Evolutionary conservation across 2,329 filamentous ascomycete genomes (phyloP).

Genomic region (Botrytis squamosa): DNA sequence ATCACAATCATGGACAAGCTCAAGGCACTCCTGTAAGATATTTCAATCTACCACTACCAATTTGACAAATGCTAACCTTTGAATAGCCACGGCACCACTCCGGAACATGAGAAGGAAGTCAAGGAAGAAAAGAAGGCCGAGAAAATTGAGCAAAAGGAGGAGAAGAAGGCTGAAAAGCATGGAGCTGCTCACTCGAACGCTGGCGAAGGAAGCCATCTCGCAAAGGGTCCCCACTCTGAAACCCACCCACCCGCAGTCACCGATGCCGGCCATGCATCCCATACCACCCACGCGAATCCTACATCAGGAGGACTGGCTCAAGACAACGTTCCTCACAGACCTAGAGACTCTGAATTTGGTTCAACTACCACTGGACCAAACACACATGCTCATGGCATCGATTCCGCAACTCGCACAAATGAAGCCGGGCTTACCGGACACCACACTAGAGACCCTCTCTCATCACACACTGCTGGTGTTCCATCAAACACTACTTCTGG

Average conservation of each 20-base stretch:
- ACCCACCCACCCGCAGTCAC: slow-evolving; percentile 23
- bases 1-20: slow-evolving; percentile 38
- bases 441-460: slow-evolving; percentile 1
- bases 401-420: not conserved
- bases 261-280: slow-evolving; percentile 25
- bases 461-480: not conserved
- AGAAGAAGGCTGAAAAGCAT: slow-evolving; percentile 16
- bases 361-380: slow-evolving; percentile 3
- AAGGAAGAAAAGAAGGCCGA: slow-evolving; percentile 4
- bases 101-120: slow-evolving; percentile 4
- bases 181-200: not conserved
- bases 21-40: slow-evolving; percentile 38
- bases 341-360: slow-evolving; percentile 13
- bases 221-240: slow-evolving; percentile 9
- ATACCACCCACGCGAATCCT: slow-evolving; percentile 4
- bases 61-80: not conserved
- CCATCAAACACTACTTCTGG: not conserved
- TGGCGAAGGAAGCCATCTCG: slow-evolving; percentile 26
- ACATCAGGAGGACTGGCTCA: slow-evolving; percentile 12
- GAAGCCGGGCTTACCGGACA: slow-evolving; percentile 5
- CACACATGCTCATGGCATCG: slow-evolving; percentile 8
- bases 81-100: slow-evolving; percentile 17
- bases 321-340: not conserved
- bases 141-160: slow-evolving; percentile 4
- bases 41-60: no score